Evolutionary conservation across 1,284 basidiomycete genomes (phyloP).

Genomic region (Pascua guehoae): DNA sequence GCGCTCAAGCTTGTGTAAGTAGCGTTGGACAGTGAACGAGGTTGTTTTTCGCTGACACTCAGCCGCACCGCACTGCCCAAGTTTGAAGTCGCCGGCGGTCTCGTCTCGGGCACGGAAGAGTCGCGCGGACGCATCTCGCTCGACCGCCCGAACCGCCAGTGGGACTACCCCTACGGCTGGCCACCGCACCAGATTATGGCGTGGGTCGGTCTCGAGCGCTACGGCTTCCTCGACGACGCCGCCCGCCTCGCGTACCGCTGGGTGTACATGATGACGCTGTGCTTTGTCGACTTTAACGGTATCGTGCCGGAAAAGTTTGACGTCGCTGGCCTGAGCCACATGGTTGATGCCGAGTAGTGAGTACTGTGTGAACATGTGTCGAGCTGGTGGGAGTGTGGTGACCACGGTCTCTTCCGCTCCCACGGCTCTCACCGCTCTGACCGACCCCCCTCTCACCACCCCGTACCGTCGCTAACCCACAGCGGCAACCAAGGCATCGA

Average conservation of each 20-base stretch:
- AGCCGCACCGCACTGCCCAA: slow-evolving; percentile 82
- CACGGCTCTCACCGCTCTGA: too few relatives aligned
- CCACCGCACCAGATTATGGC: slow-evolving; percentile 95
- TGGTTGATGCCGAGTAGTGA: slow-evolving; percentile 91
- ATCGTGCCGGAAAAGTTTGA: slow-evolving; percentile 99
- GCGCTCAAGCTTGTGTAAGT: slow-evolving; percentile 85
- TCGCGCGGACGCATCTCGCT: slow-evolving; percentile 92
- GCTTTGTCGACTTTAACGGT: slow-evolving; percentile 85
- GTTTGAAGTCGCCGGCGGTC: slow-evolving; percentile 93
- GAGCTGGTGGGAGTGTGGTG: too few relatives aligned
- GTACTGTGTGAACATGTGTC: slow-evolving; percentile 2
- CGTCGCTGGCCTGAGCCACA: slow-evolving; percentile 87
- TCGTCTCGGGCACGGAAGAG: slow-evolving; percentile 94
- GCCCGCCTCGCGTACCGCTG: slow-evolving; percentile 91
- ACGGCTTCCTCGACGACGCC: slow-evolving; percentile 90
- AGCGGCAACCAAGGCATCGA: slow-evolving; percentile 92
- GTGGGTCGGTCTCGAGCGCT: slow-evolving; percentile 95
- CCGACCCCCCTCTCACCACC: slow-evolving; percentile 2
- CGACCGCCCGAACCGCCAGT: slow-evolving; percentile 96
- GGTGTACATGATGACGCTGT: slow-evolving; percentile 75
- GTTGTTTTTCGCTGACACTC: slow-evolving; percentile 3
- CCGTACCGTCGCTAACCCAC: neutral
- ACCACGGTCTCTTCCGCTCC: neutral
- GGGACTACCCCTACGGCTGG: slow-evolving; percentile 64
- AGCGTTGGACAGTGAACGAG: neutral